Evolutionary conservation across 2,329 filamentous ascomycete genomes (phyloP), one percentile per base, ranked within the genome.

Genomic region (Botrytis galanthina): DNA sequence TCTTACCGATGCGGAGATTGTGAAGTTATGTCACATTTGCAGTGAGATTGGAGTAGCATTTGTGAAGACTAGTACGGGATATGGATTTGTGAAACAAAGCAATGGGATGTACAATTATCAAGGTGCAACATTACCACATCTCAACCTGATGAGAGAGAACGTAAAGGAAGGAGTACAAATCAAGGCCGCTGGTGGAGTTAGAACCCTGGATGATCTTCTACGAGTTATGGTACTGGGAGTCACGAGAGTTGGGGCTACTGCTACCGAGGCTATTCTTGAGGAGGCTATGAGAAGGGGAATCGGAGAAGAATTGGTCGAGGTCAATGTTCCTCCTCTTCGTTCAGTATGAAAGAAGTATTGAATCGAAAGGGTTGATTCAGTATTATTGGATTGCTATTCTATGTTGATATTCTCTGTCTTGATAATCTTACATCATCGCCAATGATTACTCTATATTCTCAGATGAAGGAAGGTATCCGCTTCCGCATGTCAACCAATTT

Each of bases 1-100:
- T 78, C 83, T 90, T 0, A 42, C 82, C 2, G 81, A 86, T 0
- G 77, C 84, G 18, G 84, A 89, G 54, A 88, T 90, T 69, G 76
- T 84, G 14, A 82, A 80, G 9, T 81, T 90, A 0, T 90, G 88
- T 77, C 77, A 85, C 78, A 88, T 90, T 44, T 90, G 88, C 78
- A 85, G 85, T 0, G 78, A 82, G 0, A 51, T 87, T 0, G 80
- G 80, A 0, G 88, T 90, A 0, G 87, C 84, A 0, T 90, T 89
- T 73, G 84, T 90, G 75, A 90, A 90, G 82, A 90, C 88, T 0
- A 88, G 86, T 1, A 89, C 88, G 0, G 88, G 88, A 0, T 90
- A 89, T 75, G 88, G 87, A 0, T 89, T 90, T 61, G 86, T 89
- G 22, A 90, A 89, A 80, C 85, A 86, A 78, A 54, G 79, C 0